Evolutionary conservation across 2,329 filamentous ascomycete species (phyloP), one percentile per base, ranked within the genome.

Genomic region (Ophidiomyces ophidiicola): DNA sequence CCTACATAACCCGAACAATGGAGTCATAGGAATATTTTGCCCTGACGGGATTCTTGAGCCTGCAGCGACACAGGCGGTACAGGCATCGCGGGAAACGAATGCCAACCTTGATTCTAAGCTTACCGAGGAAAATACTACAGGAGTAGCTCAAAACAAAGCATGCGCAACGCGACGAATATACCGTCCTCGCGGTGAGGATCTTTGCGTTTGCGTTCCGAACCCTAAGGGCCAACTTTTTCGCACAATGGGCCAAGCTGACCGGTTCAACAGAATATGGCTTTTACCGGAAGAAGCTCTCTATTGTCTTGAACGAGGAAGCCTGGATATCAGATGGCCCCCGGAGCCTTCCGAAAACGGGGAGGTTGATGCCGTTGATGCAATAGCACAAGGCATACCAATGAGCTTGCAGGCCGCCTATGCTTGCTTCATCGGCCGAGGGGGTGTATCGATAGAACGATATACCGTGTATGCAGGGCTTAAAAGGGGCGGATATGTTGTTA

Each of bases 251-350:
- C 74, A 77, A 40, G 73, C 74, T 1, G 73, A 77, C 42, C 72
- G 70, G 2, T 70, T 69, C 44, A 72, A 78, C 20, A 76, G 72
- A 46, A 64, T 87, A 28, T 94, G 87, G 87, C 56, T 98, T 36
- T 59, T 94, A 26, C 88, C 88, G 0, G 90, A 98, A 56, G 90
- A 98, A 60, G 83, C 86, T 4, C 68, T 98, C 38, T 94, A 86
- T 53, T 60, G 94, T 46, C 69, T 96, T 6, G 90, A 98, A 64
- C 69, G 90, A 51, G 90, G 88, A 0, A 86, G 75, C 32, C 53
- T 96, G 52, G 85, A 96, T 58, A 71, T 94, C 28, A 79, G 86
- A 68, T 94, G 84, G 83, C 84, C 84, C 1, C 61, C 64, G 31
- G 49, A 54, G 3, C 32, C 32, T 1, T 46, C 42, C 1, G 48